These are phyloP conservation scores for Crepidotus variabilis DNA, from an alignment of 768 basidiomycete species.

Conservation along the genomic window DNA sequence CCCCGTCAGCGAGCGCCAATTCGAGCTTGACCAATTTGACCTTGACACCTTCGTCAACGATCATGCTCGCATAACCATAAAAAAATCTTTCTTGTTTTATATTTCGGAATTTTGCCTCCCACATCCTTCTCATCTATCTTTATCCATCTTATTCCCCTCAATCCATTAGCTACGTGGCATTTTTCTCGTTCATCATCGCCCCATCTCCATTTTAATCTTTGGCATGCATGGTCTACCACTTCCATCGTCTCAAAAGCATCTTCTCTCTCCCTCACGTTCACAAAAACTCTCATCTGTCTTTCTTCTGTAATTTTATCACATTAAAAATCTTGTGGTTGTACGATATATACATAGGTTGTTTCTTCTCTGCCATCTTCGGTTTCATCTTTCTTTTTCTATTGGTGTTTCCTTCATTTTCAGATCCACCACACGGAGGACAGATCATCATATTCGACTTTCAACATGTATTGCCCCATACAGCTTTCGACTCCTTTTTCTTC, in stretches of 20 bases:
- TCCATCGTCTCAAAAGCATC: not conserved
- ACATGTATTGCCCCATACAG: no score
- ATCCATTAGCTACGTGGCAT: no score
- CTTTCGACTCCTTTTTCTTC: no score
- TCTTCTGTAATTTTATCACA: no score
- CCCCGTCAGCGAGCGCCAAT: not conserved
- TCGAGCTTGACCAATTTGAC: not conserved
- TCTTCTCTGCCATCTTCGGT: no score
- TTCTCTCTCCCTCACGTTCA: not conserved
- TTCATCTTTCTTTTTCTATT: no score
- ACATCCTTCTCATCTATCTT: not conserved
- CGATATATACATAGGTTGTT: no score
- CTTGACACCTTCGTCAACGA: not conserved
- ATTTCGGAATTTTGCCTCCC: not conserved
- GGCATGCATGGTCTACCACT: not conserved
- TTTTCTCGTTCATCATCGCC: not conserved
- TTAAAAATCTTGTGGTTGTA: no score
- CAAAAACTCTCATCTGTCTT: no score
- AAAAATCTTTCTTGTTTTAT: not conserved
- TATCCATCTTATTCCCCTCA: not conserved
- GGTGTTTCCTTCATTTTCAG: no score
- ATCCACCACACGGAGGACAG: no score
- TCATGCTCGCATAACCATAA: not conserved
- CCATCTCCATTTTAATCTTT: not conserved
- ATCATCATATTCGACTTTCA: no score